phyloP scores from a whole-genome alignment of 805 yeast species.

The Saturnispora sanitii region DNA sequence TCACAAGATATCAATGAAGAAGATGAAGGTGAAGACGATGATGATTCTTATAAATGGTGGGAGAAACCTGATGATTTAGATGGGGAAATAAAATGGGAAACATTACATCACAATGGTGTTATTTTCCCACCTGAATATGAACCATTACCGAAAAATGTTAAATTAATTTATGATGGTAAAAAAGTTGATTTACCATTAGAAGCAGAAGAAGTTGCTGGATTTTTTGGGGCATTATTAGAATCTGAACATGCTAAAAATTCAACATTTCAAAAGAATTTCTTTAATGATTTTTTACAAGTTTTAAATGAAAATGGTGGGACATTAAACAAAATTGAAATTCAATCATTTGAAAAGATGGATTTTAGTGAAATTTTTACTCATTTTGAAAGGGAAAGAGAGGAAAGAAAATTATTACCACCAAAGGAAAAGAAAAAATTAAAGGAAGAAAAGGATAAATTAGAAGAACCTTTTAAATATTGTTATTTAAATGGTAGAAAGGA shows the following conservation, averaged over 20 bases:
- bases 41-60: slow-evolving; percentile 72
- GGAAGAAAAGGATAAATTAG: slow-evolving; percentile 61
- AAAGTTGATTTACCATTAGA: slow-evolving; percentile 65
- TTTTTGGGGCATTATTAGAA: slow-evolving; percentile 79
- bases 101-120: slow-evolving; percentile 83
- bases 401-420: slow-evolving; percentile 55
- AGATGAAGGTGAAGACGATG: slow-evolving; percentile 27
- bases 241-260: slow-evolving; percentile 86
- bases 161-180: slow-evolving; percentile 63
- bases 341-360: slow-evolving; percentile 61
- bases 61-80: slow-evolving; percentile 64
- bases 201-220: slow-evolving; percentile 97
- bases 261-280: slow-evolving; percentile 78
- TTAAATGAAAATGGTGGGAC: slow-evolving; percentile 64
- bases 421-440: slow-evolving; percentile 71
- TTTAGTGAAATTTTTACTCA: slow-evolving; percentile 64
- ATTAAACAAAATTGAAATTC: slow-evolving; percentile 33
- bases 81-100: slow-evolving; percentile 76
- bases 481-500: slow-evolving; percentile 78
- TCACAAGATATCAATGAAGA: slow-evolving; percentile 6
- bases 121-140: slow-evolving; percentile 88
- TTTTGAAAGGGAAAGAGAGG: slow-evolving; percentile 61
- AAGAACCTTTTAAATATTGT: slow-evolving; percentile 77
- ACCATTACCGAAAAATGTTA: slow-evolving; percentile 70
- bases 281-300: slow-evolving; percentile 63